These are phyloP conservation scores for Digitaria exilis DNA, from an alignment of 202 grass and related monocot genomes.

Conservation along the genomic window DNA sequence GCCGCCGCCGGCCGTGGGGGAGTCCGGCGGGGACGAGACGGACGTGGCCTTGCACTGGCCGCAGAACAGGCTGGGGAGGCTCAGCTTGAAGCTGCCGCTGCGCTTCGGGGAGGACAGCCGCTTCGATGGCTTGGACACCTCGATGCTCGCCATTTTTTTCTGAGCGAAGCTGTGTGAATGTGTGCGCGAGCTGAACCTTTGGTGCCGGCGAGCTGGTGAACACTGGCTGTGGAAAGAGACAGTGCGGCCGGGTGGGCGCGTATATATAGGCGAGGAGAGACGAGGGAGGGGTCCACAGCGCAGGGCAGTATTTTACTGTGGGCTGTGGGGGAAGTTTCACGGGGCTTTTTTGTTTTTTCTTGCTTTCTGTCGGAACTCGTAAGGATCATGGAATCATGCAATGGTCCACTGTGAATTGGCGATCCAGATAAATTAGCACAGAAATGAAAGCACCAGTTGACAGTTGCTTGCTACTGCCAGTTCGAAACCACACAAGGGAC, in stretches of 20 bases:
- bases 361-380: conserved; percentile 29
- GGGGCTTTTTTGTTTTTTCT: neutral
- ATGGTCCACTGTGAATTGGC: neutral
- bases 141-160: conserved; percentile 51
- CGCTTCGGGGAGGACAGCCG: conserved; percentile 44
- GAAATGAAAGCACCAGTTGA: neutral
- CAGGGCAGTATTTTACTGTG: neutral
- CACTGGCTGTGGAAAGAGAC: conserved; percentile 2
- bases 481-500: neutral
- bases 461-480: neutral
- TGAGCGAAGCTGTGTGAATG: neutral
- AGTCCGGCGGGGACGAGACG: conserved; percentile 47
- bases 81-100: conserved; percentile 67
- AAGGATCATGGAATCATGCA: neutral
- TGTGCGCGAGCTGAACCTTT: neutral
- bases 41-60: conserved; percentile 54
- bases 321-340: conserved; percentile 34
- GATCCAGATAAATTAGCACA: neutral
- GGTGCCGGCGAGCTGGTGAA: conserved; percentile 2
- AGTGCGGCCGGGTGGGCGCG: neutral
- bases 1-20: conserved; percentile 30
- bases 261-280: conserved; percentile 21
- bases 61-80: conserved; percentile 48
- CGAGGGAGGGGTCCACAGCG: neutral
- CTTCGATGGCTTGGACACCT: conserved; percentile 48